Base-by-base conservation (phyloP, 2,329 filamentous ascomycete genomes). In the Aspergillus neoniger region DNA sequence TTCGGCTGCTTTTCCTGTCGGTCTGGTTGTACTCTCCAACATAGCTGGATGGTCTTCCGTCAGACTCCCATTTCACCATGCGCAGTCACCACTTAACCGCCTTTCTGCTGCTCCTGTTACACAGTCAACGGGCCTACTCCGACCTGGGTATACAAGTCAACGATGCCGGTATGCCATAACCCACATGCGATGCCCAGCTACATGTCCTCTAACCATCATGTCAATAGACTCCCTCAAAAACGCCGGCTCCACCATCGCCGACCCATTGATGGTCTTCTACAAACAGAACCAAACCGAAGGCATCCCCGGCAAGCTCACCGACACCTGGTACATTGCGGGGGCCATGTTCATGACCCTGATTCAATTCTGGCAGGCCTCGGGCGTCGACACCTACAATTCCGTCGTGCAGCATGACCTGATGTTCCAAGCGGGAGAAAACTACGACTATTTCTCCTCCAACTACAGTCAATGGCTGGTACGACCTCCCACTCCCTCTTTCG, bases 331-430 rank as follows among this genome's bases (percentile, higher is more conserved):
- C 88, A 88, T 89, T 76, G 87, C 81, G 10, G 89, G 89, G 52
- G 88, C 88, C 62, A 85, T 92, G 79, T 84, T 83, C 70, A 82
- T 81, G 39, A 80, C 88, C 5, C 78, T 94, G 65, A 80, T 94
- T 60, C 89, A 94, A 69, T 94, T 93, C 74, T 94, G 90, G 89
- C 89, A 88, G 71, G 90, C 90, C 70, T 92, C 90, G 0, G 86
- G 86, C 15, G 89, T 92, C 70, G 78, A 82, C 7, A 81, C 82
- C 41, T 93, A 89, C 78, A 91, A 92, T 71, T 77, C 86, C 14
- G 77, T 90, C 43, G 85, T 86, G 14, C 82, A 81, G 44, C 81
- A 90, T 65, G 91, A 84, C 7, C 79, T 95, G 63, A 80, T 91
- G 49, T 86, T 85, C 71, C 91, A 95, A 75, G 85, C 87, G 41